These are phyloP conservation scores for Debaryomyces tyrocola DNA, from an alignment of 805 yeast genomes.

Conservation along the genomic window DNA sequence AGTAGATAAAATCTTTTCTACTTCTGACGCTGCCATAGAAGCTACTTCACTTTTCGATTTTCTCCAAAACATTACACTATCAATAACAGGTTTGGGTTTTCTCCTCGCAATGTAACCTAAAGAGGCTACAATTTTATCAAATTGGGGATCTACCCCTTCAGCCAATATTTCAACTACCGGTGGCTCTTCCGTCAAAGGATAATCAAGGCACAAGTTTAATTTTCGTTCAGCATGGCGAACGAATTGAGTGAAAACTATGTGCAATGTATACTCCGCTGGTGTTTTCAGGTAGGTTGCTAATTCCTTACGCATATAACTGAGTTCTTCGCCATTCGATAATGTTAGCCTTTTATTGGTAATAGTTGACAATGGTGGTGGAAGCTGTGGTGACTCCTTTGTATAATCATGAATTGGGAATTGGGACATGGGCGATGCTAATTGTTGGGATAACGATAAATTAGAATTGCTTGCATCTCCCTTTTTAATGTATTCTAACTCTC, in stretches of 20 bases:
- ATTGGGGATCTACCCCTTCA: constrained; percentile 81
- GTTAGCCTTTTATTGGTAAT: constrained; percentile 26
- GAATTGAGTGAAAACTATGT: constrained; percentile 92
- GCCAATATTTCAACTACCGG: constrained; percentile 75
- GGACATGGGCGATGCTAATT: constrained; percentile 22
- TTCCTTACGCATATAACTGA: constrained; percentile 30
- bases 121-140: constrained; percentile 82
- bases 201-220: constrained; percentile 66
- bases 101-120: constrained; percentile 87
- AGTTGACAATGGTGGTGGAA: constrained; percentile 33
- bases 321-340: constrained; percentile 34
- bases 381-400: constrained; percentile 34
- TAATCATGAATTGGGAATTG: constrained; percentile 13
- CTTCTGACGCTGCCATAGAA: constrained; percentile 41
- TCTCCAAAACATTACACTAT: constrained; percentile 98
- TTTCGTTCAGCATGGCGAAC: constrained; percentile 92
- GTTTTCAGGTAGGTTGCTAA: constrained; percentile 60
- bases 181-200: constrained; percentile 70
- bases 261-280: constrained; percentile 88
- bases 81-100: constrained; percentile 94
- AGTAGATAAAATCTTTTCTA: constrained; percentile 27
- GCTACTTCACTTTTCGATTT: constrained; percentile 89
- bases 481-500: not conserved
- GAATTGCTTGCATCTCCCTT: constrained; percentile 2
- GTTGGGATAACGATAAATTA: constrained; percentile 11